phyloP scores from a whole-genome alignment of 106 monocot genomes.

The Dactylorhiza incarnata region DNA sequence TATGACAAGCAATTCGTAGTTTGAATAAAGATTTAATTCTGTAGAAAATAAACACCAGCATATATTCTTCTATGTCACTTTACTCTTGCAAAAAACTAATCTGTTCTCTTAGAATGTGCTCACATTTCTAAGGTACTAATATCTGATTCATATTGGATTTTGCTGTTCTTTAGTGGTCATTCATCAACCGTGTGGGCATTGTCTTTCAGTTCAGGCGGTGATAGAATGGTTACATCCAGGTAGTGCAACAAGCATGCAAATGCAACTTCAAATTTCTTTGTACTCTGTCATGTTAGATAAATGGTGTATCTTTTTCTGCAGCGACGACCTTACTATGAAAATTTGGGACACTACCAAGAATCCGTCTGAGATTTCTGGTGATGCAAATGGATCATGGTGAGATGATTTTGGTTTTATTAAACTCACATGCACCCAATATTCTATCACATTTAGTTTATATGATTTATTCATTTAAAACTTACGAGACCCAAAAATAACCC shows the following conservation, averaged over 20 bases:
- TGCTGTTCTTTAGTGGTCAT: constrained; percentile 60
- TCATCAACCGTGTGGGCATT: constrained; percentile 89
- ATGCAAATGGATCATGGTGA: constrained; percentile 45
- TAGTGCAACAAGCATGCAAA: constrained; percentile 12
- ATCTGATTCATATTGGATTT: constrained; percentile 8
- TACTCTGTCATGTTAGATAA: neutral
- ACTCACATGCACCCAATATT: neutral
- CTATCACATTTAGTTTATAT: neutral
- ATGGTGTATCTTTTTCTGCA: constrained; percentile 25
- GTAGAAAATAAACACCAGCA: neutral
- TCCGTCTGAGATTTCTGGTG: constrained; percentile 25
- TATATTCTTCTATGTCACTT: neutral
- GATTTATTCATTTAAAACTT: neutral
- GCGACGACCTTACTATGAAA: constrained; percentile 90
- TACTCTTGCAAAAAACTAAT: neutral
- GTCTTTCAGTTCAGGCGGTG: constrained; percentile 62
- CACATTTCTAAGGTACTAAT: neutral
- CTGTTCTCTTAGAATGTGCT: neutral
- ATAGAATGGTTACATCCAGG: constrained; percentile 94
- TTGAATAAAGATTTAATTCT: no score
- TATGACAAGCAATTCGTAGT: neutral
- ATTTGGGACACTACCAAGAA: constrained; percentile 64
- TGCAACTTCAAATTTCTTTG: neutral
- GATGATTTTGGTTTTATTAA: neutral
- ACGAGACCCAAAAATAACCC: neutral